Evolutionary conservation across 495 filamentous ascomycete genomes (phyloP).

Genomic region (Venustampulla echinocandica): DNA sequence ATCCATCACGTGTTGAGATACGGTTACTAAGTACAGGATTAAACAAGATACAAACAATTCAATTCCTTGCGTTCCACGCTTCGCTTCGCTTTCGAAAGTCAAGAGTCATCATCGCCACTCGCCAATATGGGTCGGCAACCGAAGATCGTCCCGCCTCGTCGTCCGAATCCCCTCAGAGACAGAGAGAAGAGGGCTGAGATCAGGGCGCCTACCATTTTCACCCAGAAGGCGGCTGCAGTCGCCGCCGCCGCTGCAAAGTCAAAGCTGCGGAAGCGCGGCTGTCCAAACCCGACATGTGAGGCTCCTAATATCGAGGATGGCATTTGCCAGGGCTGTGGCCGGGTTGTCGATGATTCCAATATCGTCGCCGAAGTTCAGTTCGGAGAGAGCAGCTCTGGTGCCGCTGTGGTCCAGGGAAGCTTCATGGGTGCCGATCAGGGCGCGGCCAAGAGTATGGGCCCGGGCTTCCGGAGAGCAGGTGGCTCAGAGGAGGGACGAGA

Average conservation of each 20-base stretch:
- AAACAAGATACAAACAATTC: no score
- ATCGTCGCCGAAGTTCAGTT: constrained; percentile 89
- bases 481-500: constrained; percentile 46
- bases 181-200: constrained; percentile 10
- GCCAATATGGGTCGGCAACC: no score
- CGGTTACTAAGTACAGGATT: no score
- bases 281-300: constrained; percentile 30
- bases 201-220: constrained; percentile 8
- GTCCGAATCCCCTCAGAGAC: constrained; percentile 14
- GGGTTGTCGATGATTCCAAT: constrained; percentile 67
- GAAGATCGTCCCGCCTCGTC: no score
- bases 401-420: constrained; percentile 83
- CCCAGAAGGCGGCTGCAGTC: constrained; percentile 6
- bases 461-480: constrained; percentile 42
- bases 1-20: no score
- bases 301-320: constrained; percentile 38
- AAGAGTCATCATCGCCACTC: no score
- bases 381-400: constrained; percentile 72
- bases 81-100: no score
- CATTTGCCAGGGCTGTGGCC: constrained; percentile 77
- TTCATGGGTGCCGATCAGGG: constrained; percentile 76
- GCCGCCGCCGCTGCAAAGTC: constrained; percentile 1
- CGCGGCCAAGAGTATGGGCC: constrained; percentile 36
- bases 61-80: no score
- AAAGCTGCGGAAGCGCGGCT: constrained; percentile 13